Percentiles rank a stretch among this genome's conserved stretches.
phyloP scores from a whole-genome alignment of 306 rosid genomes.

The Vigna angularis region DNA sequence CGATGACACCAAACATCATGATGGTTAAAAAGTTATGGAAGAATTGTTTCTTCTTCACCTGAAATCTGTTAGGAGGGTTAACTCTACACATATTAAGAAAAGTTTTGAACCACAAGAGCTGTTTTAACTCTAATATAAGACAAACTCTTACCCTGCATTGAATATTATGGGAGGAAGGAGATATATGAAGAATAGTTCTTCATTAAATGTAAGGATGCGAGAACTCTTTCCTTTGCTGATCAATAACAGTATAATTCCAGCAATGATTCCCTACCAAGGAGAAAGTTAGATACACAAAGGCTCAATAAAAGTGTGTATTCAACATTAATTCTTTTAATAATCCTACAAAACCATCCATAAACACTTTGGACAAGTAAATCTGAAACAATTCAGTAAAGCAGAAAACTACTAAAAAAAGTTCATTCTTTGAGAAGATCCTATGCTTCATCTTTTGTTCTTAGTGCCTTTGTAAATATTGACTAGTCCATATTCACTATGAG shows the following conservation, averaged over 20 bases:
- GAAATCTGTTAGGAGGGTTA: slow-evolving; percentile 63
- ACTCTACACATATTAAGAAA: slow-evolving; percentile 2
- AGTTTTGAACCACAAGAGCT: neutral
- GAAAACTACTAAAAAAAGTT: neutral
- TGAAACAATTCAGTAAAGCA: neutral
- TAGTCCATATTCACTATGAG: neutral
- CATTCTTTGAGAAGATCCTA: neutral
- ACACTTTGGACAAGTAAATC: neutral
- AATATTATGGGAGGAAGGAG: slow-evolving; percentile 96
- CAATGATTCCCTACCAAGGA: slow-evolving; percentile 63
- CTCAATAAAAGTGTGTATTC: too few species aligned
- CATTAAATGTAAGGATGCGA: slow-evolving; percentile 74
- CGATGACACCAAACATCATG: slow-evolving; percentile 85
- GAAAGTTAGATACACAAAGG: slow-evolving; percentile 24
- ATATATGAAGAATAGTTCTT: slow-evolving; percentile 91
- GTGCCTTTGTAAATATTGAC: neutral
- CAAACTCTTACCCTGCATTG: slow-evolving; percentile 83
- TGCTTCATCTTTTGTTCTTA: neutral
- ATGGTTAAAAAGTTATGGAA: slow-evolving; percentile 88
- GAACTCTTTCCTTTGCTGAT: slow-evolving; percentile 78
- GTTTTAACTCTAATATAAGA: slow-evolving; percentile 30
- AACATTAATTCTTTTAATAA: too few species aligned
- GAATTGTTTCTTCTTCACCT: slow-evolving; percentile 95
- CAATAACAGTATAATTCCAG: slow-evolving; percentile 67
- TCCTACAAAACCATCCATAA: too few species aligned